Evolutionary conservation across 2,329 filamentous ascomycete species (phyloP).

Genomic region (Nigrospora osmanthi): DNA sequence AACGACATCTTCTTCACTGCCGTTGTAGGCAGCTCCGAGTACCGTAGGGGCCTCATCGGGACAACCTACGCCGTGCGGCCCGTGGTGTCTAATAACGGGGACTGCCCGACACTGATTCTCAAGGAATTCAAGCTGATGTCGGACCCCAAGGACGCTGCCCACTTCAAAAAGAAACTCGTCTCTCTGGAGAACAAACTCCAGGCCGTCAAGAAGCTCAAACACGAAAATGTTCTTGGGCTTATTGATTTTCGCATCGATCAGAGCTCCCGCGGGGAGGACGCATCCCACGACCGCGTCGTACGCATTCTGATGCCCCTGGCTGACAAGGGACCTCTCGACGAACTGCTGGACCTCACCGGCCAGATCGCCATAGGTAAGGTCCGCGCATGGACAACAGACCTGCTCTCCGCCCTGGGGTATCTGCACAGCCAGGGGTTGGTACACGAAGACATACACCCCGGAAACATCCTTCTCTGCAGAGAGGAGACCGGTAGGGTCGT

Average conservation of each 20-base stretch:
- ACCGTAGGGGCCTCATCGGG: conserved; percentile 58
- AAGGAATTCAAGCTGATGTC: conserved; percentile 61
- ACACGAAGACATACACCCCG: conserved; percentile 74
- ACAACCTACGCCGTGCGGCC: conserved; percentile 67
- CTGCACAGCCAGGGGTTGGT: conserved; percentile 78
- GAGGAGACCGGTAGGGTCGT: conserved; percentile 60
- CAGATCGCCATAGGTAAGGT: conserved; percentile 67
- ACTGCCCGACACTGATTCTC: conserved; percentile 59
- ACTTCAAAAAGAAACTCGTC: conserved; percentile 70
- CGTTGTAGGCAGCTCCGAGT: conserved; percentile 61
- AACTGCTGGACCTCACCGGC: conserved; percentile 73
- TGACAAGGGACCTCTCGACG: conserved; percentile 74
- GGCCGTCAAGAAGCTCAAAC: conserved; percentile 63
- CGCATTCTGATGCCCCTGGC: conserved; percentile 70
- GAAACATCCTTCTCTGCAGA: conserved; percentile 72
- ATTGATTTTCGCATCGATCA: conserved; percentile 75
- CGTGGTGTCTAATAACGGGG: conserved; percentile 44
- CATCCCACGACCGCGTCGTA: conserved; percentile 55
- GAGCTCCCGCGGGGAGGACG: conserved; percentile 29
- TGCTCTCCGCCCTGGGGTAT: conserved; percentile 82
- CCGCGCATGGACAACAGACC: conserved; percentile 82
- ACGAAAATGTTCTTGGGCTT: conserved; percentile 70
- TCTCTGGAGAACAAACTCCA: conserved; percentile 71
- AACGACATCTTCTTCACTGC: conserved; percentile 60
- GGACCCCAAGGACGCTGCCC: conserved; percentile 46